A percentile compares a stretch with the other conserved stretches of the same genome.
phyloP scores from a whole-genome alignment of 148 eudicot species.

The Rhododendron henanense region DNA sequence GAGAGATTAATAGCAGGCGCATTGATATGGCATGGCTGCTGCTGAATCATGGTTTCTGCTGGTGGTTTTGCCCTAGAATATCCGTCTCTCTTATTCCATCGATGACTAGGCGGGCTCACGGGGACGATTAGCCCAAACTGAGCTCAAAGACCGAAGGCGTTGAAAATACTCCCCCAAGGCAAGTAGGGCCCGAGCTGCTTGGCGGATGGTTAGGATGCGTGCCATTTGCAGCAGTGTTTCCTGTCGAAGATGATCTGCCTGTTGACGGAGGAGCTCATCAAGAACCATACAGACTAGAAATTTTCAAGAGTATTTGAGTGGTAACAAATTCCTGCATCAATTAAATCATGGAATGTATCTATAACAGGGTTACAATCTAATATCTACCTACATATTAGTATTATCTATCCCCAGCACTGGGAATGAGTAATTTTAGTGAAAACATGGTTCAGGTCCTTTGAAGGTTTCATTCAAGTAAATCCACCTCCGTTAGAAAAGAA shows the following conservation, averaged over 20 bases:
- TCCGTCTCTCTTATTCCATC: neutral
- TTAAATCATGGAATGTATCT: neutral
- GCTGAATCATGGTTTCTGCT: neutral
- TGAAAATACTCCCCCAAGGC: constrained; percentile 85
- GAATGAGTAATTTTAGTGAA: neutral
- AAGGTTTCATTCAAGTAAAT: neutral
- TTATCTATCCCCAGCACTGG: neutral
- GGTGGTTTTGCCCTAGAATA: neutral
- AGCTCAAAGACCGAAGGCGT: constrained; percentile 69
- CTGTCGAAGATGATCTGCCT: constrained; percentile 89
- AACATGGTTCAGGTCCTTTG: neutral
- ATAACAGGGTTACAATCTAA: too few species aligned
- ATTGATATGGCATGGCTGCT: neutral
- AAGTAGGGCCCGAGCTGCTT: constrained; percentile 75
- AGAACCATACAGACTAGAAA: neutral
- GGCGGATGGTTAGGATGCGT: constrained; percentile 54
- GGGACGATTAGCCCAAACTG: constrained; percentile 51
- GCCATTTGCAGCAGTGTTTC: constrained; percentile 76
- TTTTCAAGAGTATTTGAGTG: neutral
- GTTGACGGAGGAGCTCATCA: constrained; percentile 14
- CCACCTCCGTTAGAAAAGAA: neutral
- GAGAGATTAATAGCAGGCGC: neutral
- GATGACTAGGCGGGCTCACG: constrained; percentile 38
- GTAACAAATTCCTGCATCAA: neutral
- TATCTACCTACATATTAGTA: neutral